Evolutionary conservation across 805 yeast genomes (phyloP).

Genomic region (Myxozyma monticola): DNA sequence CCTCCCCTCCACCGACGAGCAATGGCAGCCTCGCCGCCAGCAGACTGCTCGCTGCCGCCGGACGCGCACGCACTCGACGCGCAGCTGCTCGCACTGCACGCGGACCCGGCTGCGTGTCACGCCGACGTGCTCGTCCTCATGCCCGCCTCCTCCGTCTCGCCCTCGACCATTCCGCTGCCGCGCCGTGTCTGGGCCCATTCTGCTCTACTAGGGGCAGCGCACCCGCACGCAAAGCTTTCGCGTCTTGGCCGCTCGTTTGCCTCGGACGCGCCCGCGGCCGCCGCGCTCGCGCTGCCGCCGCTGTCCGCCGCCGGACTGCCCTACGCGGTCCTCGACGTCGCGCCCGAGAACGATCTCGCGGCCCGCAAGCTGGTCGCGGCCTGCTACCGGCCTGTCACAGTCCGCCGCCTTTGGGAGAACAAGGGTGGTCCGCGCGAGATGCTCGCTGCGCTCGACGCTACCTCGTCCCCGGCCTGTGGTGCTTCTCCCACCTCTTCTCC

Average conservation of each 20-base stretch:
- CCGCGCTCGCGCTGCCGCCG: not conserved
- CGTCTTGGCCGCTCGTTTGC: slow-evolving; percentile 17
- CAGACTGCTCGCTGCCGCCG: too few species aligned
- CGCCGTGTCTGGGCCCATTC: slow-evolving; percentile 28
- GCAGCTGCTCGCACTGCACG: slow-evolving; percentile 23
- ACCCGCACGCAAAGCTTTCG: slow-evolving; percentile 12
- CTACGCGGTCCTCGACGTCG: slow-evolving; percentile 24
- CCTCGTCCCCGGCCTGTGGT: not conserved
- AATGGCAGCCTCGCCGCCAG: too few species aligned
- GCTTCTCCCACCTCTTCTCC: not conserved
- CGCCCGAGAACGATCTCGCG: slow-evolving; percentile 23
- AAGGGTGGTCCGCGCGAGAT: slow-evolving; percentile 24
- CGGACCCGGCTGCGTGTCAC: slow-evolving; percentile 20
- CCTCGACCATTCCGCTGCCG: slow-evolving; percentile 22
- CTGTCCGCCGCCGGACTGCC: slow-evolving; percentile 13
- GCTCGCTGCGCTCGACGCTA: slow-evolving; percentile 25
- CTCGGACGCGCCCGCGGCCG: not conserved
- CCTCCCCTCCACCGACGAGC: too few species aligned
- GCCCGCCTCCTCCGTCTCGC: slow-evolving; percentile 14
- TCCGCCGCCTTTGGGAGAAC: slow-evolving; percentile 27
- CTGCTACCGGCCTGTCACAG: slow-evolving; percentile 29
- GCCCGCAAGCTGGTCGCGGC: slow-evolving; percentile 28
- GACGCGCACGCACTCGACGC: slow-evolving; percentile 16
- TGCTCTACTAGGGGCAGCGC: slow-evolving; percentile 19
- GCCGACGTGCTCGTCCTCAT: slow-evolving; percentile 28